A percentile compares a stretch with the other conserved stretches of the same genome.
Evolutionary conservation across 2,329 filamentous ascomycete species (phyloP).

Genomic region (Whalleya microplaca): DNA sequence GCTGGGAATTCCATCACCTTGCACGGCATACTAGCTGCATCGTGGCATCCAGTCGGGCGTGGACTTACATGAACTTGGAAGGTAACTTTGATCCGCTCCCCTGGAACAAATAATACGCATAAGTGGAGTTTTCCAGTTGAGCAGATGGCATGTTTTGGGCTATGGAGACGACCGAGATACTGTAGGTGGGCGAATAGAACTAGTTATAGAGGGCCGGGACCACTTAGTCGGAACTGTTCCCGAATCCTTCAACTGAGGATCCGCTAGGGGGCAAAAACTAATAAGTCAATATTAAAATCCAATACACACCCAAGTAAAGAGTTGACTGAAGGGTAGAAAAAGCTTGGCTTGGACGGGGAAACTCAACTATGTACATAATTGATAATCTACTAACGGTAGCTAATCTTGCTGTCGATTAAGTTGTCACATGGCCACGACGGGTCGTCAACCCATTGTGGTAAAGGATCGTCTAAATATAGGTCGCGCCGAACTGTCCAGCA

Average conservation of each 20-base stretch:
- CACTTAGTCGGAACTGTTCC: background rate
- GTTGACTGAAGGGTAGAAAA: too few relatives aligned
- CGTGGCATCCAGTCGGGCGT: conserved; percentile 10
- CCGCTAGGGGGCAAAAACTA: background rate
- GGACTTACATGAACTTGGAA: background rate
- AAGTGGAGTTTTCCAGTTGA: conserved; percentile 4
- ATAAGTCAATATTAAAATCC: background rate
- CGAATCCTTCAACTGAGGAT: background rate
- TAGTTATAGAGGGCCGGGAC: background rate
- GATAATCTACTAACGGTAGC: background rate
- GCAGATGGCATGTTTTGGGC: background rate
- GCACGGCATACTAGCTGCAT: conserved; percentile 18
- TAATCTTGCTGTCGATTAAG: conserved; percentile 2
- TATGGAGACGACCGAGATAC: background rate
- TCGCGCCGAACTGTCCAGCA: conserved; percentile 15
- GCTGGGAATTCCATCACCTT: conserved; percentile 12
- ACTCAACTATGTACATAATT: too few relatives aligned
- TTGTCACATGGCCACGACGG: conserved; percentile 19
- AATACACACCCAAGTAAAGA: too few relatives aligned
- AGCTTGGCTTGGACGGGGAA: too few relatives aligned
- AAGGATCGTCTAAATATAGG: conserved; percentile 24
- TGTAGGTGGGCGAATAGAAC: background rate
- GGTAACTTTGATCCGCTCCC: background rate
- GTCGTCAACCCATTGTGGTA: conserved; percentile 11
- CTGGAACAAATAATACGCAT: conserved; percentile 1